Evolutionary conservation across 495 filamentous ascomycete genomes (phyloP).

Genomic region (Neurospora tetrasperma): DNA sequence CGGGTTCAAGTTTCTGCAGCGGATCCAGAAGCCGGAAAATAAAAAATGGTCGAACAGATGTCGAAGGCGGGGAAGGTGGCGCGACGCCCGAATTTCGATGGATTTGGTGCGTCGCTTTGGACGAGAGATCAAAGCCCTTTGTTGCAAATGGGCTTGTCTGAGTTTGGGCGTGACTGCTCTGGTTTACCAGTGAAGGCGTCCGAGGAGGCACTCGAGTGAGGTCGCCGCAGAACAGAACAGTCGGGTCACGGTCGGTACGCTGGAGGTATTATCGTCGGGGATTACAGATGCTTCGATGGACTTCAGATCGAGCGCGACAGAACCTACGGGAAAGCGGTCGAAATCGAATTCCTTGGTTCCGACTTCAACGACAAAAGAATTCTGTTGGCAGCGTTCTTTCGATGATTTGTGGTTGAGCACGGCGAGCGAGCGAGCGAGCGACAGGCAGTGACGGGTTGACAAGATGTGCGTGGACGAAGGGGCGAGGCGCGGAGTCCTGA

Average conservation of each 20-base stretch:
- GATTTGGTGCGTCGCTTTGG: background rate
- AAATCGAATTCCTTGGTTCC: background rate
- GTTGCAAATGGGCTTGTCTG: background rate
- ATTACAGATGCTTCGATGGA: background rate
- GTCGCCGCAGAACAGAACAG: slow-evolving; percentile 18
- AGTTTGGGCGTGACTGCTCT: slow-evolving; percentile 11
- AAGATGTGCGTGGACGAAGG: background rate
- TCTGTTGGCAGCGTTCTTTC: background rate
- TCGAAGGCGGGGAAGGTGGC: background rate
- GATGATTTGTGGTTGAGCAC: background rate
- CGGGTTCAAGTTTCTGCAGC: background rate
- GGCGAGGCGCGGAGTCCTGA: background rate
- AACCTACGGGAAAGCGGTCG: background rate
- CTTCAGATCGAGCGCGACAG: background rate
- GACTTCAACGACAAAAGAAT: background rate
- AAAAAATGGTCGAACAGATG: background rate
- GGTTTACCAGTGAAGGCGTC: slow-evolving; percentile 28
- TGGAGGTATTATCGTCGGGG: background rate
- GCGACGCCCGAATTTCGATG: background rate
- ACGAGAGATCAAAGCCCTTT: background rate
- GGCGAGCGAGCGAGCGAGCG: background rate
- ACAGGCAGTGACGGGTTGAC: background rate
- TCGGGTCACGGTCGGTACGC: background rate
- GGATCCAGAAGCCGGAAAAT: background rate
- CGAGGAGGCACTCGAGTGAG: slow-evolving; percentile 8